Base-by-base conservation (phyloP, 2,329 filamentous ascomycete species). In the Leptographium procerum region DNA sequence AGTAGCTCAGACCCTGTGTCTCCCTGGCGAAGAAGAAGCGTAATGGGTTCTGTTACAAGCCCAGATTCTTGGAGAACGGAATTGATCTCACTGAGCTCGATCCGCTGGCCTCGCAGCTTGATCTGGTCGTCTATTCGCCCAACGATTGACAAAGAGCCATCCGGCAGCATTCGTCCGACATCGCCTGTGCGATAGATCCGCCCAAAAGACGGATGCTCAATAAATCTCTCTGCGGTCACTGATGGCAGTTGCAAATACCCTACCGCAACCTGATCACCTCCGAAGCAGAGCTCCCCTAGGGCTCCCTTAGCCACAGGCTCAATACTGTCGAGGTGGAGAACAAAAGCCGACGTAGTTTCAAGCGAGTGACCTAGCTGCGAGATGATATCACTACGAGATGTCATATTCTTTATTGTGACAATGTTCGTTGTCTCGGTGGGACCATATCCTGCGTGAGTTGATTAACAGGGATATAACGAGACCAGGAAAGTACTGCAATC, bases 391-490 rank as follows among this genome's bases (percentile, higher is more conserved):
- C 74, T n/a, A 2, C 19, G 71, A 0, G 65, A 63, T 0, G 73
- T 70, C 67, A 92, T 84, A 45, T 79, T 76, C 60, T 85, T 85
- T 10, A 92, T 80, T 0, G 87, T 90, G 70, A 89, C 95, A 24
- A 95, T 91, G 63, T 95, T 95, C 1, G 89, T 95, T 0, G 87
- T 90, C 69, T 95, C 91, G 0, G 87, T 89, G 0, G 90, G 89
- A 0, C 89, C 89, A 62, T 95, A 95, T 0, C 85, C 60, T 59
- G 26, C 22, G 7, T 7, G 24, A 11, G 40, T 14, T 4, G 28
- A 24, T 24, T 16, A 31, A 16, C 10, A 11, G 48, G n/a, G 28
- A 11, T 8, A 22, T n/a, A 22, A 33, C 22, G 16, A 10, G 48
- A 22, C 45, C 43, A 26, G 28, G 10, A 28, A 4, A 31, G 19